A percentile compares a stretch with the other conserved stretches of the same genome.
These are phyloP conservation scores for Gorgonomyces haynaldii DNA, from an alignment of 192 early-diverging fungal species.

Conservation along the genomic window DNA sequence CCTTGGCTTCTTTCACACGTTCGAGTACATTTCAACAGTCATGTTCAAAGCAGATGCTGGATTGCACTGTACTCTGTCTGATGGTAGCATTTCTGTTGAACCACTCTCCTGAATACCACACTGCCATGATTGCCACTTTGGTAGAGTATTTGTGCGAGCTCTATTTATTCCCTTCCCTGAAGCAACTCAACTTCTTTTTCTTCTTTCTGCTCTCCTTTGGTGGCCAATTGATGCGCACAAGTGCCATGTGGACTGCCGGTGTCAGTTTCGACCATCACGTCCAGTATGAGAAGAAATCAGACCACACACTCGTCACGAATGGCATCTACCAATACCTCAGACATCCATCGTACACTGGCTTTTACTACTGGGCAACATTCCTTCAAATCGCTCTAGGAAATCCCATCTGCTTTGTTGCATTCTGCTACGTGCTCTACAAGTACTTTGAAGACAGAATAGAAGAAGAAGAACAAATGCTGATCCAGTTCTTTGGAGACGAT, in stretches of 20 bases:
- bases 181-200: slow-evolving; percentile 23
- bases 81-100: slow-evolving; percentile 60
- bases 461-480: slow-evolving; percentile 65
- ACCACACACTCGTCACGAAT: slow-evolving; percentile 71
- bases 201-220: slow-evolving; percentile 29
- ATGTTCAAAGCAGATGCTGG: slow-evolving; percentile 60
- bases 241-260: slow-evolving; percentile 86
- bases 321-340: slow-evolving; percentile 83
- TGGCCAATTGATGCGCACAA: slow-evolving; percentile 64
- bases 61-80: slow-evolving; percentile 51
- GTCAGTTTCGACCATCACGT: slow-evolving; percentile 71
- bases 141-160: slow-evolving; percentile 60
- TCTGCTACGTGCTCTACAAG: slow-evolving; percentile 45
- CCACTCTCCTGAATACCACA: slow-evolving; percentile 58
- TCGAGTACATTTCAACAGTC: slow-evolving; percentile 81
- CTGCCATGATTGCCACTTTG: slow-evolving; percentile 51
- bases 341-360: slow-evolving; percentile 92
- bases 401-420: slow-evolving; percentile 59
- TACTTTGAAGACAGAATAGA: slow-evolving; percentile 73
- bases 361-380: slow-evolving; percentile 81
- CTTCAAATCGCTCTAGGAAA: slow-evolving; percentile 72
- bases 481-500: slow-evolving; percentile 69
- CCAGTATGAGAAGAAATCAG: slow-evolving; percentile 47
- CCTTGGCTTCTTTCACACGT: slow-evolving; percentile 65
- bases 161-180: slow-evolving; percentile 48